Evolutionary conservation across 805 yeast species (phyloP), one percentile per base, ranked within the genome.

Genomic region (Schwanniomyces polymorphus): DNA sequence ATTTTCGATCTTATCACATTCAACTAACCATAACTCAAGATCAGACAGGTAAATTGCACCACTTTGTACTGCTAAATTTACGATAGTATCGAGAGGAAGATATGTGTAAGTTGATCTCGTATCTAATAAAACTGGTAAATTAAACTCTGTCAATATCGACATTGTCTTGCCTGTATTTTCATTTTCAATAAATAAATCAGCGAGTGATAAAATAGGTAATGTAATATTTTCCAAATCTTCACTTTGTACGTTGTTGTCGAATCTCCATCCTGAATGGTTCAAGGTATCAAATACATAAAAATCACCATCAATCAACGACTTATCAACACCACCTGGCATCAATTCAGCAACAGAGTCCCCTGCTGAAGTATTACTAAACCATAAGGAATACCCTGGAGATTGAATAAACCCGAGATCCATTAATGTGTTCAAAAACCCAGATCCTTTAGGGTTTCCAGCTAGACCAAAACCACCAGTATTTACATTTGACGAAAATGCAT

Each of bases 31-130:
- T 14, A 75, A 56, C 21, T 67, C 69, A 6, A 72, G 57, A 5
- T 70, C 67, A 4, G 65, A 60, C 3, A 78, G 74, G 58, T 80
- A 87, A 51, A 74, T 78, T 0, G 92, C 92, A 56, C 84, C 83
- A 34, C 84, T 67, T 63, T 87, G 91, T 23, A 86, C 72, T 0
- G 91, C 89, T 27, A 87, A 63, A 53, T 79, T 80, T 43, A 86
- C 72, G 37, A 87, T 67, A 5, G 80, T 59, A 40, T 77, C 75
- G 35, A 76, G 64, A 0, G 92, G 92, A 29, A 87, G 60, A 57
- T 69, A 77, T 26, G 72, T 73, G 59, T 64, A 78, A 9, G 63
- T 51, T 35, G 75, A 68, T 46, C 88, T 70, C 1, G 88, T 68
- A 57, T 86, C 90, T 17, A 86, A 58, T 4, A 85, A 45, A 0